These are phyloP conservation scores for Zygnema cylindricum DNA, from an alignment of 139 green algal species.

Conservation along the genomic window DNA sequence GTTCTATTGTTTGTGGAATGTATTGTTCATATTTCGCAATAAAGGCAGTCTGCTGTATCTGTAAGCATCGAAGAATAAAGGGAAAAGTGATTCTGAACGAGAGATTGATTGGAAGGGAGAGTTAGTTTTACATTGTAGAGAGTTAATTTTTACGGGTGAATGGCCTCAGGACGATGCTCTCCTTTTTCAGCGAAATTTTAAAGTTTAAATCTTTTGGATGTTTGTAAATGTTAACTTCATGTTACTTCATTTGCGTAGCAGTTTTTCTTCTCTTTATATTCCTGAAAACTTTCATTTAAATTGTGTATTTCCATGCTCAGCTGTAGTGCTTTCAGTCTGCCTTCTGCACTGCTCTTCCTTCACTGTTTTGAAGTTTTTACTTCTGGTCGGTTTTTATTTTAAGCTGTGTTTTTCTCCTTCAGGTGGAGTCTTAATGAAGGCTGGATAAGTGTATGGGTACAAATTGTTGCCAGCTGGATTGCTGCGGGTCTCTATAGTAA, in stretches of 20 bases:
- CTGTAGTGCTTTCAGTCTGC: not conserved
- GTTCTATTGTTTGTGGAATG: not conserved
- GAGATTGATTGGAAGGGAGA: too few species aligned
- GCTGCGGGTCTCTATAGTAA: constrained; percentile 80
- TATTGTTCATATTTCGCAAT: too few species aligned
- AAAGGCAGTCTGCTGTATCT: too few species aligned
- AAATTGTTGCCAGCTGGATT: constrained; percentile 81
- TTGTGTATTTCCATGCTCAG: not conserved
- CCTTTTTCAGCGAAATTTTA: too few species aligned
- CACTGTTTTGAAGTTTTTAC: not conserved
- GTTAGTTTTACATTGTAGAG: too few species aligned
- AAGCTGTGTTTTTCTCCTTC: constrained; percentile 61
- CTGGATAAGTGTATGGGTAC: constrained; percentile 94
- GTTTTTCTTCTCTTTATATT: not conserved
- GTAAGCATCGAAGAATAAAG: too few species aligned
- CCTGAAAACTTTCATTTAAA: not conserved
- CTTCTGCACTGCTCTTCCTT: not conserved
- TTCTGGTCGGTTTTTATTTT: not conserved
- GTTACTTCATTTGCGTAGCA: not conserved
- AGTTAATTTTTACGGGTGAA: too few species aligned
- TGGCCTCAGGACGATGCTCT: too few species aligned
- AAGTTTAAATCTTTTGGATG: too few species aligned
- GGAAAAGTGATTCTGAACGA: too few species aligned
- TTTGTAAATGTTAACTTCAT: too few species aligned
- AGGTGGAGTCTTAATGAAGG: constrained; percentile 90